phyloP scores from a whole-genome alignment of 176 grass and related monocot genomes.

The Carex littledalei region DNA sequence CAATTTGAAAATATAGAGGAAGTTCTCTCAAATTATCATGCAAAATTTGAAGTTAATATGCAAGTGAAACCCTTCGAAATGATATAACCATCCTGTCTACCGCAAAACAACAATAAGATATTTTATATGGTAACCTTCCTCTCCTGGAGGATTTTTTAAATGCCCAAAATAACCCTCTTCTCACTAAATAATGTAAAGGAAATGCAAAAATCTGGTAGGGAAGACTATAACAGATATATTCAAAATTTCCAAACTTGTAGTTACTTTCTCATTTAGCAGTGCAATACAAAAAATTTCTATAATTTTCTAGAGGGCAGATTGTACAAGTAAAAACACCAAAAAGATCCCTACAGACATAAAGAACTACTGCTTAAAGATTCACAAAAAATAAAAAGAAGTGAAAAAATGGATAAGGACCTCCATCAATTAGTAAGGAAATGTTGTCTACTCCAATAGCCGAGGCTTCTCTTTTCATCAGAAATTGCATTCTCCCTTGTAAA shows the following conservation, averaged over 20 bases:
- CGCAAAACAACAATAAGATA: background rate
- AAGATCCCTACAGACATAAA: no score
- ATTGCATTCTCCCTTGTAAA: slow-evolving; percentile 66
- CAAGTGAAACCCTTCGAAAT: background rate
- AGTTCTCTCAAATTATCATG: background rate
- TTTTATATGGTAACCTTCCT: background rate
- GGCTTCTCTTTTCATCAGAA: slow-evolving; percentile 52
- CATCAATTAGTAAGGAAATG: slow-evolving; percentile 47
- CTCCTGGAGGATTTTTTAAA: background rate
- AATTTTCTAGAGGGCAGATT: background rate
- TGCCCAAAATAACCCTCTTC: background rate
- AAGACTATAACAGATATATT: background rate
- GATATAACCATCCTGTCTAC: background rate
- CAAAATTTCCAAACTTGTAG: background rate
- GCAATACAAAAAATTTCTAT: background rate
- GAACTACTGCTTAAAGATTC: background rate
- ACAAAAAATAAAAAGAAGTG: background rate
- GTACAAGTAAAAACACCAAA: no score
- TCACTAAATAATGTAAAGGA: background rate
- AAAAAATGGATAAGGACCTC: slow-evolving; percentile 40
- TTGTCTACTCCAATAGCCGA: slow-evolving; percentile 40
- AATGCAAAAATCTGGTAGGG: background rate
- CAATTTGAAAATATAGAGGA: background rate
- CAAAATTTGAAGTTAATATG: background rate
- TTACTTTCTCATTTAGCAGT: background rate